Evolutionary conservation across 306 rosid species (phyloP).

Genomic region (Fagus sylvatica): DNA sequence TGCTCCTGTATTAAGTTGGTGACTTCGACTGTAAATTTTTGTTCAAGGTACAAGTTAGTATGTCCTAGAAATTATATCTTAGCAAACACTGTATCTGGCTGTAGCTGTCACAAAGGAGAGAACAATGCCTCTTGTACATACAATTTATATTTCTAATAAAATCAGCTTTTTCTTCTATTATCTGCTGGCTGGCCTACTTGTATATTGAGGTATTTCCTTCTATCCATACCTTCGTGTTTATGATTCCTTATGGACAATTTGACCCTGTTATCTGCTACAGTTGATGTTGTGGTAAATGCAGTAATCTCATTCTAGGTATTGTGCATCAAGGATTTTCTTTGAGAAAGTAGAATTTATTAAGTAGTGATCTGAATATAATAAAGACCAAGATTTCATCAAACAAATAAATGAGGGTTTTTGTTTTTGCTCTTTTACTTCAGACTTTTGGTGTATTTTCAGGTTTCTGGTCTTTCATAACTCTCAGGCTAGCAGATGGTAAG

Average conservation of each 20-base stretch:
- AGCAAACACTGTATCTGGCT: constrained; percentile 79
- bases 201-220: constrained; percentile 10
- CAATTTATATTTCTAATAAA: constrained; percentile 85
- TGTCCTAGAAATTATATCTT: constrained; percentile 74
- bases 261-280: constrained; percentile 25
- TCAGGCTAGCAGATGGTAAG: constrained; percentile 19
- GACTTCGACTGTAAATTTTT: constrained; percentile 88
- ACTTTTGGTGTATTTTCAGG: constrained; percentile 6
- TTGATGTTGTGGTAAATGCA: constrained; percentile 23
- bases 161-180: constrained; percentile 55
- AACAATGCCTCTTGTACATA: constrained; percentile 87
- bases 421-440: constrained; percentile 12
- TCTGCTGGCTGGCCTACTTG: constrained; percentile 6
- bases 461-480: constrained; percentile 20
- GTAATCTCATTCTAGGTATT: constrained; percentile 28
- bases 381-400: constrained; percentile 16
- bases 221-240: constrained; percentile 23
- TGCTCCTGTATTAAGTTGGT: constrained; percentile 66
- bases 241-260: constrained; percentile 37
- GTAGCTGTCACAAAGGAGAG: constrained; percentile 79
- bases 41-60: constrained; percentile 83
- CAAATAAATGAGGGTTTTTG: constrained; percentile 5
- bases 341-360: constrained; percentile 5
- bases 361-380: not conserved
- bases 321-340: constrained; percentile 1